Conservation (phyloP, 2,329 filamentous ascomycete species). For the Trichoderma harzianum region DNA sequence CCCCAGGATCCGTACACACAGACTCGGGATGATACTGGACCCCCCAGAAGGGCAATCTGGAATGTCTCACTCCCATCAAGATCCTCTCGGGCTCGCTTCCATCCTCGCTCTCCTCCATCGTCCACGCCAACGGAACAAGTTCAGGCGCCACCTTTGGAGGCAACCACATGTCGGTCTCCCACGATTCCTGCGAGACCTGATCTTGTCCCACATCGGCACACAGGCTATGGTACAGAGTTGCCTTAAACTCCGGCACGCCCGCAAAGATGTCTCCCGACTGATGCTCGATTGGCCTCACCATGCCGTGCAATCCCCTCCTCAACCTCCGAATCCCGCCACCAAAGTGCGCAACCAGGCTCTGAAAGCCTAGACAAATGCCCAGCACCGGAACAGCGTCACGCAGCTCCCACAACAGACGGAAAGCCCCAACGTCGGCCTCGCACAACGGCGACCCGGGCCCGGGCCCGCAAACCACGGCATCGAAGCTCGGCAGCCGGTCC, state of each 20-base stretch:
- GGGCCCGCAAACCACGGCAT: slow-evolving; percentile 85
- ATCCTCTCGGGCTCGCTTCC: slow-evolving; percentile 46
- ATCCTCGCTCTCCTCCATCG: slow-evolving; percentile 43
- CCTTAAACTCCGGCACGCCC: slow-evolving; percentile 56
- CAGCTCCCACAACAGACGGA: slow-evolving; percentile 71
- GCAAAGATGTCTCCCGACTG: slow-evolving; percentile 61
- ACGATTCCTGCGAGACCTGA: slow-evolving; percentile 32
- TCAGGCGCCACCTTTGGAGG: slow-evolving; percentile 35
- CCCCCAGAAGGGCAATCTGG: slow-evolving; percentile 71
- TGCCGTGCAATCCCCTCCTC: slow-evolving; percentile 74
- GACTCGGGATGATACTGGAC: slow-evolving; percentile 92
- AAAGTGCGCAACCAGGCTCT: slow-evolving; percentile 69
- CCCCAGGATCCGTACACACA: slow-evolving; percentile 70
- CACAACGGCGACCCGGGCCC: slow-evolving; percentile 79
- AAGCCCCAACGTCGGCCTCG: slow-evolving; percentile 75
- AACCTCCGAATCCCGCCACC: slow-evolving; percentile 66
- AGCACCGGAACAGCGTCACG: slow-evolving; percentile 68
- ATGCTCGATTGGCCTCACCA: slow-evolving; percentile 68
- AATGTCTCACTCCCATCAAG: slow-evolving; percentile 75
- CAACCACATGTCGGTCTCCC: slow-evolving; percentile 41
- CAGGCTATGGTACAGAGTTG: slow-evolving; percentile 74
- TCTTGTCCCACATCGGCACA: slow-evolving; percentile 54
- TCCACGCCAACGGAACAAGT: slow-evolving; percentile 61
- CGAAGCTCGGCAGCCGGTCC: slow-evolving; percentile 54
- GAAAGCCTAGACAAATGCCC: slow-evolving; percentile 86